Percentiles rank a stretch among this genome's conserved stretches.
phyloP scores from a whole-genome alignment of 1,284 basidiomycete species.

The Austropuccinia psidii region DNA sequence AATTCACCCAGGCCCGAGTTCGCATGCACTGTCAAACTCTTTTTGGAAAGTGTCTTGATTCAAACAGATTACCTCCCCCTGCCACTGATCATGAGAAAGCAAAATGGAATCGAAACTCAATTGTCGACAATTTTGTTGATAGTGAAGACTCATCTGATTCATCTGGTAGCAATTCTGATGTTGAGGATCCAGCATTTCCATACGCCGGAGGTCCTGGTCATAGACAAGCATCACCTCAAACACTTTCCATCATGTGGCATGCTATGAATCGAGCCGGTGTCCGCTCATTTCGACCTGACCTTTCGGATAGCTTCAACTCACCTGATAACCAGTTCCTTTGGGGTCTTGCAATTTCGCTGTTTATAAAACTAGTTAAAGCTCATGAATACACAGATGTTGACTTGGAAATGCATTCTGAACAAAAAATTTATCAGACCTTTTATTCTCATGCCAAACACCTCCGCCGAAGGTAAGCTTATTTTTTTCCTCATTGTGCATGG shows the following conservation, averaged over 20 bases:
- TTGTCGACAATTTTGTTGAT: not conserved
- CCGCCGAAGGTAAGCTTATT: not conserved
- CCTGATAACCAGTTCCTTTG: slow-evolving; percentile 11
- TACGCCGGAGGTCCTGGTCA: slow-evolving; percentile 19
- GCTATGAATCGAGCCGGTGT: not conserved
- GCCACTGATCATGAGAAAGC: slow-evolving; percentile 11
- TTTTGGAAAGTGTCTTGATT: slow-evolving; percentile 1
- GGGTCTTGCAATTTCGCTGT: not conserved
- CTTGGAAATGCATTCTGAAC: not conserved
- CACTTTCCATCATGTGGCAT: slow-evolving; percentile 20
- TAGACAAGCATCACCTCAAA: not conserved
- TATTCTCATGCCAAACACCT: slow-evolving; percentile 19
- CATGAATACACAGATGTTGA: slow-evolving; percentile 11
- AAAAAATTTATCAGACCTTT: not conserved
- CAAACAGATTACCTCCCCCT: slow-evolving; percentile 12
- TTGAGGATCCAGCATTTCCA: slow-evolving; percentile 1
- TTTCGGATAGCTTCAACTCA: not conserved
- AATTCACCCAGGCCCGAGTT: slow-evolving; percentile 12
- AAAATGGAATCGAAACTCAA: not conserved
- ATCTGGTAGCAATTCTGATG: not conserved
- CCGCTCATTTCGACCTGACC: slow-evolving; percentile 19
- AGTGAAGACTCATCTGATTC: not conserved
- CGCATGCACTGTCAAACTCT: not conserved
- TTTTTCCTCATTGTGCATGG: no score
- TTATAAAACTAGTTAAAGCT: slow-evolving; percentile 9